Conservation (phyloP, 192 early-diverging fungal genomes). For the Haplosporangium gracile region DNA sequence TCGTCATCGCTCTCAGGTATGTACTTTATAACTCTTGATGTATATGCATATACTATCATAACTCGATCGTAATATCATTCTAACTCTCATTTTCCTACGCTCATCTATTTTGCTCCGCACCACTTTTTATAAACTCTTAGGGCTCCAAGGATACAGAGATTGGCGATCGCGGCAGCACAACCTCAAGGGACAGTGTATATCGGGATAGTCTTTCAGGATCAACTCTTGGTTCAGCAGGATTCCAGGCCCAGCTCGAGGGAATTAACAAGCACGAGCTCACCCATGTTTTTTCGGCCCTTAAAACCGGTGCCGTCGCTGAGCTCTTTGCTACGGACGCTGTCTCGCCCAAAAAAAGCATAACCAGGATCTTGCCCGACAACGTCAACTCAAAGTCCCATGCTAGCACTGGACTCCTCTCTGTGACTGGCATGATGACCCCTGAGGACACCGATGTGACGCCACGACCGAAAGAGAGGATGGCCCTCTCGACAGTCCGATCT, state of each 20-base stretch:
- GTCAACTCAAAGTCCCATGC: slow-evolving; percentile 10
- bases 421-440: not conserved
- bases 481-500: not conserved
- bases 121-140: slow-evolving; percentile 13
- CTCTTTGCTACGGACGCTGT: slow-evolving; percentile 1
- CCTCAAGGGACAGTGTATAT: slow-evolving; percentile 46
- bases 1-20: slow-evolving; percentile 43
- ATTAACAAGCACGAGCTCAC: slow-evolving; percentile 42
- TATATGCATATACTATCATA: not conserved
- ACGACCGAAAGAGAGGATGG: slow-evolving; percentile 6
- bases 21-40: not conserved
- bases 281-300: slow-evolving; percentile 21
- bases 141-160: slow-evolving; percentile 41
- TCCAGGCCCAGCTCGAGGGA: slow-evolving; percentile 43
- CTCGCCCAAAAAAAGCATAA: not conserved
- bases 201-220: slow-evolving; percentile 53
- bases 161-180: slow-evolving; percentile 54
- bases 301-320: slow-evolving; percentile 16
- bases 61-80: not conserved
- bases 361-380: slow-evolving; percentile 19
- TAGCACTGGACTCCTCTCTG: not conserved
- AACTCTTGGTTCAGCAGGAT: slow-evolving; percentile 47
- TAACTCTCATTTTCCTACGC: not conserved
- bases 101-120: not conserved
- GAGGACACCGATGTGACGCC: slow-evolving; percentile 36